Evolutionary conservation across 2,329 filamentous ascomycete species (phyloP), one percentile per base, ranked within the genome.

Genomic region (Penicillium sclerotiorum): DNA sequence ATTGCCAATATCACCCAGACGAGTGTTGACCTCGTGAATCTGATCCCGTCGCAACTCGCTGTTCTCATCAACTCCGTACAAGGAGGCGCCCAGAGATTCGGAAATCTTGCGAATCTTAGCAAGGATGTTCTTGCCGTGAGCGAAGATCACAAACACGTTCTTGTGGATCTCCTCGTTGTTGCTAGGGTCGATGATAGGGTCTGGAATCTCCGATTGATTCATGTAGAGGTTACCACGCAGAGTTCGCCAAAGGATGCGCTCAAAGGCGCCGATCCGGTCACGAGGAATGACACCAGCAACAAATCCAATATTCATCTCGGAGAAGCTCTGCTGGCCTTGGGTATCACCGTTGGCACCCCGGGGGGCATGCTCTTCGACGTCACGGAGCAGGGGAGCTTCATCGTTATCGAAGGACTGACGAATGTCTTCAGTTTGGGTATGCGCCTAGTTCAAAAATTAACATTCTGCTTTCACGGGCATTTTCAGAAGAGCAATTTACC

Each of bases 91-190:
- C 74, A 99, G 87, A 8, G 92, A 96, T 76, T 99, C 94, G 1
- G 93, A 97, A 54, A 99, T 97, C 82, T 96, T 97, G 67, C 94
- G 86, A 69, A 99, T 97, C 84, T 99, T 99, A 67, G 92, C 89
- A 64, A 99, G 86, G 61, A 99, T 96, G 74, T 97, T 93, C 75
- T 96, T 96, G 68, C 94, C 94, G 67, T 99, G 94, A 11, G 94
- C 94, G 64, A 99, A 99, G 72, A 99, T 99, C 67, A 99, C 93
- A 67, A 99, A 99, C 48, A 99, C 94, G 63, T 96, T 99, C 85
- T 99, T 99, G 78, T 88, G 85, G 62, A 95, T 82, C 57, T 89
- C 81, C 75, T 97, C 93, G 70, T 97, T 96, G 76, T 85, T 96
- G 68, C 88, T 82, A 13, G 94, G 93, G 71, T 99, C 90, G 69